Evolutionary conservation across 306 rosid species (phyloP).

Genomic region (Cyamopsis tetragonoloba): DNA sequence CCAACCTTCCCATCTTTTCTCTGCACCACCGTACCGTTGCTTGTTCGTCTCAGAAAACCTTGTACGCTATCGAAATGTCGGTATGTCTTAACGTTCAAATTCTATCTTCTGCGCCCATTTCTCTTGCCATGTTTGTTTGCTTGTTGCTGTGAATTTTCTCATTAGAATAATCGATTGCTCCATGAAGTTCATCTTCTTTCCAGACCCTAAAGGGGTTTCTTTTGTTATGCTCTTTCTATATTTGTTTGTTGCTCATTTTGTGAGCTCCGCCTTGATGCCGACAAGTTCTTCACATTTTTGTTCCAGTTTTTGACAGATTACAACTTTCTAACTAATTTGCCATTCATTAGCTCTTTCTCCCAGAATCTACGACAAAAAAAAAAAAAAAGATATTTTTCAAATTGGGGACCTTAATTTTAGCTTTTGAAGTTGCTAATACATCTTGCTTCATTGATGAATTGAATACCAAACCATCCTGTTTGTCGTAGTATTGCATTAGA

Average conservation of each 20-base stretch:
- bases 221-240: neutral
- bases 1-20: neutral
- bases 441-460: no score
- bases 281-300: neutral
- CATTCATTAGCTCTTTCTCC: neutral
- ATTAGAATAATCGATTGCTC: no score
- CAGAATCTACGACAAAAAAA: no score
- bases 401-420: no score
- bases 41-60: neutral
- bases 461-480: no score
- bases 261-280: neutral
- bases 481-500: no score
- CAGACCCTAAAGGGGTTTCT: neutral
- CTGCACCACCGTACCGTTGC: no score
- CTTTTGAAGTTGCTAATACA: no score
- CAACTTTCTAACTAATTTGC: neutral
- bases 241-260: neutral
- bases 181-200: neutral
- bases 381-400: no score
- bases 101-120: neutral
- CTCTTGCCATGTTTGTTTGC: neutral
- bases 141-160: neutral
- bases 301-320: neutral
- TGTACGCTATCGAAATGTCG: conserved; percentile 35
- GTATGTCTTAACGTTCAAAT: conserved; percentile 31